Evolutionary conservation across 2,329 filamentous ascomycete species (phyloP), one percentile per base, ranked within the genome.

Genomic region (Colletotrichum tofieldiae): DNA sequence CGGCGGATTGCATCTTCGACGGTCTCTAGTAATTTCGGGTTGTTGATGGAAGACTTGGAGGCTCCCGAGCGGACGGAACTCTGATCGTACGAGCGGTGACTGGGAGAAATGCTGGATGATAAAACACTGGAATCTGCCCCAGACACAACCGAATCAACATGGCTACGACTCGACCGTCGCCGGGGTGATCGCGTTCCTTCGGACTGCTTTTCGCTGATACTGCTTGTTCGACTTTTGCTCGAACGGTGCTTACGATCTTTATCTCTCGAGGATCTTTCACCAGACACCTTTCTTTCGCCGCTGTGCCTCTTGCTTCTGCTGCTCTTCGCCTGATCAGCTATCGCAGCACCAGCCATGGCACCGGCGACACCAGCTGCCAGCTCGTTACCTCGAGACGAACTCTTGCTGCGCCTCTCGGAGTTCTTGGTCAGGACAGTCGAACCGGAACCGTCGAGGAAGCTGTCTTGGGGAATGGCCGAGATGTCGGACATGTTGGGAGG

Each of bases 1-100:
- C 95, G 90, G 74, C 94, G 92, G 78, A 98, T 97, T 18, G 95
- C 95, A 82, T 98, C 95, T 83, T 98, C 95, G 3, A 98, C 95
- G 0, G 95, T 96, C 78, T 96, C 94, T 2, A 98, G 88, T 2
- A 98, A 85, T 79, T 94, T 96, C 0, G 95, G 95, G 78, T 98
- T 98, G 83, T 97, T 97, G 80, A 97, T 94, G 0, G 94, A 96
- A 3, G 94, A 94, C 32, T 84, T 82, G 37, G 89, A 90, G 32
- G 82, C 82, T 9, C 82, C 84, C 0, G 86, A 88, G 67, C 84
- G 85, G 72, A 85, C 81, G 43, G 88, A 89, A 78, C 88, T 85
- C 73, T 87, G 85, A 75, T 90, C 88, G 70, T 86, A 81, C 0
- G 88, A 90, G 56, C 87, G 86, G 75, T 90, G 88, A 78, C 86